Conservation (phyloP, 1,284 basidiomycete genomes). For the Puccinia hordei region DNA sequence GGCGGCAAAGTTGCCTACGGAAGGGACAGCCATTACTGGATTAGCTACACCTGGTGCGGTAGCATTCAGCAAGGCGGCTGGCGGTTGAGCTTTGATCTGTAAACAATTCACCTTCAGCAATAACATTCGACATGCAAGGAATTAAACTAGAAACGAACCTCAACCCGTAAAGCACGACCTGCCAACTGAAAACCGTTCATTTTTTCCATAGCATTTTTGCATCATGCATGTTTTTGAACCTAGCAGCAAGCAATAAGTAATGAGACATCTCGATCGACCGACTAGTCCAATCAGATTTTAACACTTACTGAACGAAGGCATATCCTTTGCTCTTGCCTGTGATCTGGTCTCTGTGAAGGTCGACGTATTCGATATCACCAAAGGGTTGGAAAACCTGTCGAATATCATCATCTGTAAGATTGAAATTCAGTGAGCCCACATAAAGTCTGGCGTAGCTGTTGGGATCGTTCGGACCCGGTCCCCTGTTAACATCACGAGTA, state of each 20-base stretch:
- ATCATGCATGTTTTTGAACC: constrained; percentile 83
- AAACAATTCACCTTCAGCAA: not conserved
- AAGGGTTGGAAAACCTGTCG: constrained; percentile 98
- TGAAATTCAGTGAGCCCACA: constrained; percentile 94
- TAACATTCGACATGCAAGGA: not conserved
- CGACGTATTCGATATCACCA: constrained; percentile 94
- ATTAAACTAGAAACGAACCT: constrained; percentile 8
- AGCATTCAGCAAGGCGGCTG: constrained; percentile 42
- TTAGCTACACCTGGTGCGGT: constrained; percentile 38
- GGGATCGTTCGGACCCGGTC: constrained; percentile 60
- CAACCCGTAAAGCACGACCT: constrained; percentile 73
- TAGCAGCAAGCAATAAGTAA: constrained; percentile 57
- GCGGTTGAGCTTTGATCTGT: constrained; percentile 52
- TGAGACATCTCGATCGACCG: not conserved
- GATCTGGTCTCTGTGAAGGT: constrained; percentile 76
- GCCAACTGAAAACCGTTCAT: constrained; percentile 99
- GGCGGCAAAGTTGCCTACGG: constrained; percentile 67
- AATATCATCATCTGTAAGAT: constrained; percentile 91
- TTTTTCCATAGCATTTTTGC: constrained; percentile 92
- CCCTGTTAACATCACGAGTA: constrained; percentile 53
- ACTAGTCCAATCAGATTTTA: constrained; percentile 8
- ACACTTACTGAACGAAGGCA: constrained; percentile 86
- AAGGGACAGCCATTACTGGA: constrained; percentile 30
- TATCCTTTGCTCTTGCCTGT: constrained; percentile 96
- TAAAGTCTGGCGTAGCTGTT: constrained; percentile 74